Conservation (phyloP, 306 rosid genomes). For the Cicer judaicum region DNA sequence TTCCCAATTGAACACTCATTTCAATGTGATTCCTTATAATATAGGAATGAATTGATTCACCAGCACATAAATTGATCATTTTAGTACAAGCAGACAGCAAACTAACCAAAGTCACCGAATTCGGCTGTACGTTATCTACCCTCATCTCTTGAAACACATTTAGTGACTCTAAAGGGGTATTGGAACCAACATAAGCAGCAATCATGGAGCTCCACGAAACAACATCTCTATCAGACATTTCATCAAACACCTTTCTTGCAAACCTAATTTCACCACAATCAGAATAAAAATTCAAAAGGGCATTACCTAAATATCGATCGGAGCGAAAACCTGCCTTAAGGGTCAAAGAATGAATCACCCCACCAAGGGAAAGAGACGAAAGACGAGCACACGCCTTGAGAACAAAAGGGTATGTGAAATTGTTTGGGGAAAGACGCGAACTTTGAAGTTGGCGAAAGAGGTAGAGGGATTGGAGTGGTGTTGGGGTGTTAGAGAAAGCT, state of each 20-base stretch:
- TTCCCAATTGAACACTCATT: slow-evolving; percentile 58
- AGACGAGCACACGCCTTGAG: slow-evolving; percentile 58
- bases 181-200: slow-evolving; percentile 52
- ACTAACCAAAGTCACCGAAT: slow-evolving; percentile 61
- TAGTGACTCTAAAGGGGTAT: slow-evolving; percentile 47
- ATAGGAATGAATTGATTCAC: slow-evolving; percentile 59
- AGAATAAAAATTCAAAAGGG: slow-evolving; percentile 55
- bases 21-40: slow-evolving; percentile 40
- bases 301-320: slow-evolving; percentile 49
- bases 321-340: slow-evolving; percentile 49
- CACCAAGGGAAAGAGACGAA: slow-evolving; percentile 43
- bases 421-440: slow-evolving; percentile 47
- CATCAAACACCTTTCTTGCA: slow-evolving; percentile 60
- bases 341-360: slow-evolving; percentile 51
- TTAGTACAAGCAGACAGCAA: slow-evolving; percentile 63
- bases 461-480: slow-evolving; percentile 45
- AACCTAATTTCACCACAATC: slow-evolving; percentile 39
- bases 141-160: slow-evolving; percentile 52
- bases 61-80: slow-evolving; percentile 45
- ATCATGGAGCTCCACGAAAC: slow-evolving; percentile 72
- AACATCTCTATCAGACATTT: slow-evolving; percentile 60
- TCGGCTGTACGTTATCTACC: slow-evolving; percentile 45
- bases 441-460: slow-evolving; percentile 50
- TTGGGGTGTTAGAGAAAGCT: slow-evolving; percentile 49
- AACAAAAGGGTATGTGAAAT: slow-evolving; percentile 63